phyloP scores from a whole-genome alignment of 306 rosid genomes.

The Lathyrus sativus region DNA sequence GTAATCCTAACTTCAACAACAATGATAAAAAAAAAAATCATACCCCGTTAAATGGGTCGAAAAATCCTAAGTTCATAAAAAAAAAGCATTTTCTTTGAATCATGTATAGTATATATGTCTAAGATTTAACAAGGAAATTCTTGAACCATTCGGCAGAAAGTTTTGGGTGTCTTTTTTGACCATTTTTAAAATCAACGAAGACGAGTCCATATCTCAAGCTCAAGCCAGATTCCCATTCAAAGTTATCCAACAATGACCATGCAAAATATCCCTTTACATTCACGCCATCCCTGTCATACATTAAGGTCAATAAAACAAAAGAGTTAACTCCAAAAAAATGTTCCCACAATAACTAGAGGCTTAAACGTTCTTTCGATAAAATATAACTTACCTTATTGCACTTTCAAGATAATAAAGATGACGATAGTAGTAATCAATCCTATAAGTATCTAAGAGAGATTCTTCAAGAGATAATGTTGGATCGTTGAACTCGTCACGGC shows the following conservation, averaged over 20 bases:
- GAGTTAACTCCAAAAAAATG: neutral
- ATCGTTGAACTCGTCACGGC: conserved; percentile 53
- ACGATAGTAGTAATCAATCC: conserved; percentile 52
- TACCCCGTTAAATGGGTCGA: too few relatives aligned
- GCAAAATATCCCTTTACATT: conserved; percentile 62
- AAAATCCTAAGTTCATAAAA: neutral
- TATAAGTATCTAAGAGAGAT: conserved; percentile 49
- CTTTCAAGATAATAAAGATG: conserved; percentile 55
- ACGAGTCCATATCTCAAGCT: conserved; percentile 50
- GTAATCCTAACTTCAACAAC: neutral
- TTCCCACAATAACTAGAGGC: neutral
- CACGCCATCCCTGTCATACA: conserved; percentile 37
- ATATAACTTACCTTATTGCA: conserved; percentile 53
- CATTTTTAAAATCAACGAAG: conserved; percentile 51
- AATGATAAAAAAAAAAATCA: too few relatives aligned
- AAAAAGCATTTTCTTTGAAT: neutral
- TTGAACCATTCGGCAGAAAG: conserved; percentile 59
- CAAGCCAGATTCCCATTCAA: conserved; percentile 57
- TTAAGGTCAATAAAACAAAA: neutral
- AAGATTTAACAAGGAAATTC: conserved; percentile 43
- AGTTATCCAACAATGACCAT: conserved; percentile 57
- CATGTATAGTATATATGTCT: neutral
- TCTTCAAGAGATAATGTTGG: conserved; percentile 48
- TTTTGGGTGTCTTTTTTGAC: conserved; percentile 51
- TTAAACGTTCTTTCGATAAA: neutral